Evolutionary conservation across 257 asterid genomes (phyloP).

Genomic region (Ballota nigra): DNA sequence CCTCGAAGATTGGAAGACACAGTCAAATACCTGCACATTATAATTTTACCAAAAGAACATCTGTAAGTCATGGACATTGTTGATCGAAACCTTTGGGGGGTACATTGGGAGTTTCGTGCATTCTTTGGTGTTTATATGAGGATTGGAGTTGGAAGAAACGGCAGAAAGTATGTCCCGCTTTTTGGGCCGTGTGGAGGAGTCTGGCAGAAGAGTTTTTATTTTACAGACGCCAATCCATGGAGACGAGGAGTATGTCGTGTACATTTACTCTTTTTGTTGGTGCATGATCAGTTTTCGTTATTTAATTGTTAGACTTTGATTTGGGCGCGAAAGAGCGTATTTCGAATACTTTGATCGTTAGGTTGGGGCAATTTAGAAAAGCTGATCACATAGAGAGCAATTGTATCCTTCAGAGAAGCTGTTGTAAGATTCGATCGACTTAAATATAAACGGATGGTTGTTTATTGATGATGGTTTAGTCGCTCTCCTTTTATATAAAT

Average conservation of each 20-base stretch:
- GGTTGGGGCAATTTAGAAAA: constrained; percentile 17
- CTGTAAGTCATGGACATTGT: background rate
- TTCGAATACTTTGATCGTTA: background rate
- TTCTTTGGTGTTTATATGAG: constrained; percentile 32
- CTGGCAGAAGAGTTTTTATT: constrained; percentile 24
- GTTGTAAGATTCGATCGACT: constrained; percentile 28
- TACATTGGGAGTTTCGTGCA: background rate
- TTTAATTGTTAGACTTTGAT: background rate
- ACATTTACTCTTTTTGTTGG: constrained; percentile 2
- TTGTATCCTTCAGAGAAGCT: constrained; percentile 19
- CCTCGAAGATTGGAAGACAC: constrained; percentile 46
- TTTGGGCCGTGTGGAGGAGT: too few species aligned
- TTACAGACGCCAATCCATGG: constrained; percentile 15
- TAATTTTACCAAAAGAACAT: background rate
- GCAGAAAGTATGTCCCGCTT: too few species aligned
- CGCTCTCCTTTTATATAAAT: too few species aligned
- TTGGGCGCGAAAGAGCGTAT: constrained; percentile 11
- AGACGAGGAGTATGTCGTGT: constrained; percentile 5
- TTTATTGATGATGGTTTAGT: too few species aligned
- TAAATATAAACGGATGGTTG: constrained; percentile 19
- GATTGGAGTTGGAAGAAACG: constrained; percentile 29
- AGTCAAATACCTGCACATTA: constrained; percentile 64
- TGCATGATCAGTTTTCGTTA: constrained; percentile 5
- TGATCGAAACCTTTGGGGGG: constrained; percentile 19
- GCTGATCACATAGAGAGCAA: constrained; percentile 5